Evolutionary conservation across 73 alveolate species (phyloP), one percentile per base, ranked within the genome.

Genomic region (Blepharisma stoltei): DNA sequence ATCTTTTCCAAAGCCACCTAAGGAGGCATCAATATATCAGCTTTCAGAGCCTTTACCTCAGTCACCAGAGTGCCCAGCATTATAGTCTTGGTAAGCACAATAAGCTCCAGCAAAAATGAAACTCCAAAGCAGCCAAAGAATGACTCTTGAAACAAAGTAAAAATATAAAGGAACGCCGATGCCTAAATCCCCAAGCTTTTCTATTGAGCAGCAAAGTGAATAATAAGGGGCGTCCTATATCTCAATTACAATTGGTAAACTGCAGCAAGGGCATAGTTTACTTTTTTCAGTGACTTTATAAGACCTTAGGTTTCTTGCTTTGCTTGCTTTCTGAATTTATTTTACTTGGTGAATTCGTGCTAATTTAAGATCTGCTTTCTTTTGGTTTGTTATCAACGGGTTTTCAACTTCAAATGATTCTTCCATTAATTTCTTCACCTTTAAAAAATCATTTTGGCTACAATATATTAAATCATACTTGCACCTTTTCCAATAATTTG

Each of bases 151-250:
- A 7, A 43, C 67, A 43, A 69, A 69, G 65, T 69, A 69, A 43
- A 69, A 69, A 25, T 18, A 69, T 14, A 69, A 43, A 38, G 79
- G 79, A 43, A 69, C 11, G 21, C 79, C 79, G 25, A 69, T 43
- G 4, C 79, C 79, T 7, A 69, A 53, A 9, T 69, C 79, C n/a
- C 32, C 23, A 44, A 69, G 79, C 21, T 69, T 53, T 11, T 71
- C 11, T 8, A 60, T 25, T 20, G 14, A 14, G 5, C 73, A 60
- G 47, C 48, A n/a, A 18, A 60, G 45, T 14, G 37, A 11, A 25
- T 14, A 60, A 18, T 14, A 25, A 0, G 73, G 73, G 23, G 73
- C 73, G 14, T 25, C 46, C 23, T 60, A 32, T 32, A 32, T 32
- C 0, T 32, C 0, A 32, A 32, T 32, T 32, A 32, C 41, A 32